These are phyloP conservation scores for Erodium chrysanthum DNA, from an alignment of 441 rosid genomes.

Conservation along the genomic window DNA sequence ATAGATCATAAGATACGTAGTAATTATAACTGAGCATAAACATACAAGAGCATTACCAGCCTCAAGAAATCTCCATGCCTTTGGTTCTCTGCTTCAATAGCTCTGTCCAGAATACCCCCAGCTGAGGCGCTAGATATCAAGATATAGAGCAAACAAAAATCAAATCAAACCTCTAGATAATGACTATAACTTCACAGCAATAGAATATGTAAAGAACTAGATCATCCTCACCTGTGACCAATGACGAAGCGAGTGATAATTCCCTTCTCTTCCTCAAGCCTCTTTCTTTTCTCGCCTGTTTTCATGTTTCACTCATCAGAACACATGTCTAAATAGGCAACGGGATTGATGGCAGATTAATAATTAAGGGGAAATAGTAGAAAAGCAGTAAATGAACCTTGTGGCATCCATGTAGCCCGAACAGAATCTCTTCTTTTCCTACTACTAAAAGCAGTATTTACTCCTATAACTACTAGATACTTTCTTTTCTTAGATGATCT, in stretches of 20 bases:
- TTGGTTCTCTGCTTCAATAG: slow-evolving; percentile 2
- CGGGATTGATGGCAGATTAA: not conserved
- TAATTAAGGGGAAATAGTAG: not conserved
- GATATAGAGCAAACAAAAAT: not conserved
- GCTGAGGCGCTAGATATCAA: slow-evolving; percentile 4
- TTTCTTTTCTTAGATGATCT: slow-evolving; percentile 40
- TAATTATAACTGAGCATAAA: too few relatives aligned
- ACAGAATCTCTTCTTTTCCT: slow-evolving; percentile 84
- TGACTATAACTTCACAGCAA: not conserved
- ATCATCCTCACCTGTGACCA: slow-evolving; percentile 59
- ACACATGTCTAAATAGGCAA: slow-evolving; percentile 2
- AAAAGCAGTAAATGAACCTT: slow-evolving; percentile 39
- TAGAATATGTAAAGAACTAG: not conserved
- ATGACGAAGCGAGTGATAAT: slow-evolving; percentile 78
- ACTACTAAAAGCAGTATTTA: slow-evolving; percentile 93
- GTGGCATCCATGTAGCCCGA: slow-evolving; percentile 95
- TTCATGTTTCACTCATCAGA: slow-evolving; percentile 13
- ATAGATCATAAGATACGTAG: not conserved
- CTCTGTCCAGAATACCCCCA: slow-evolving; percentile 4
- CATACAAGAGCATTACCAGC: slow-evolving; percentile 1
- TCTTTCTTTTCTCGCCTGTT: slow-evolving; percentile 76
- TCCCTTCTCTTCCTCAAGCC: slow-evolving; percentile 87
- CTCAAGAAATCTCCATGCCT: slow-evolving; percentile 6
- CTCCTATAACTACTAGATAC: slow-evolving; percentile 79
- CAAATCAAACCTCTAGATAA: slow-evolving; percentile 1